phyloP scores from a whole-genome alignment of 257 asterid species.

The Plantago elongata region DNA sequence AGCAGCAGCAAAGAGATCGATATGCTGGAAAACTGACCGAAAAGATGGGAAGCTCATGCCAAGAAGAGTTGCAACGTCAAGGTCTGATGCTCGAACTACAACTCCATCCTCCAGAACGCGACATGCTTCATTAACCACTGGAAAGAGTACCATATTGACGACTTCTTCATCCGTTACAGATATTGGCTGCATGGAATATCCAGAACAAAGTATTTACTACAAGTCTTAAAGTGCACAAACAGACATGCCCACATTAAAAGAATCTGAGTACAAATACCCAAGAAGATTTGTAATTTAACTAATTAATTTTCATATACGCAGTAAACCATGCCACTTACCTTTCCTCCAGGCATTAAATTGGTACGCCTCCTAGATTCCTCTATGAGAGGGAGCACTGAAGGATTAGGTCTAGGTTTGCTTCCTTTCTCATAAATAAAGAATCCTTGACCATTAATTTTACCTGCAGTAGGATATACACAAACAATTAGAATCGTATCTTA shows the following conservation, averaged over 20 bases:
- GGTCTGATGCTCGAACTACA: constrained; percentile 88
- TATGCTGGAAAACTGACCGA: constrained; percentile 52
- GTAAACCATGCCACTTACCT: constrained; percentile 37
- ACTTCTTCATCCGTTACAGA: constrained; percentile 77
- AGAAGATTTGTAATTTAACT: constrained; percentile 4
- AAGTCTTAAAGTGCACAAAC: too few relatives aligned
- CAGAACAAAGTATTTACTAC: constrained; percentile 3
- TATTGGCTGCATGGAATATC: constrained; percentile 61
- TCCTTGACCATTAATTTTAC: constrained; percentile 92
- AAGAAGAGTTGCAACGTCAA: constrained; percentile 83
- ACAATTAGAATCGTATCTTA: constrained; percentile 20
- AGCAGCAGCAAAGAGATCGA: neutral
- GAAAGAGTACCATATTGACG: constrained; percentile 89
- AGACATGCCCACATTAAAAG: neutral
- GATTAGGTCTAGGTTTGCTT: constrained; percentile 89
- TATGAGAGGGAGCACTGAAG: constrained; percentile 66
- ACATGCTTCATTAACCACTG: constrained; percentile 93
- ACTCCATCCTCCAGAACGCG: constrained; percentile 85
- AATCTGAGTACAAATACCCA: constrained; percentile 1
- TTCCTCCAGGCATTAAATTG: constrained; percentile 90
- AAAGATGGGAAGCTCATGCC: constrained; percentile 98
- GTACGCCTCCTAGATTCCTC: constrained; percentile 79
- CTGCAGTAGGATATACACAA: constrained; percentile 33
- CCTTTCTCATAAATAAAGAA: constrained; percentile 82
- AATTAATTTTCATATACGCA: constrained; percentile 2